Conservation (phyloP, 352 stramenopile genomes). For the Phytophthora pseudosyringae region DNA sequence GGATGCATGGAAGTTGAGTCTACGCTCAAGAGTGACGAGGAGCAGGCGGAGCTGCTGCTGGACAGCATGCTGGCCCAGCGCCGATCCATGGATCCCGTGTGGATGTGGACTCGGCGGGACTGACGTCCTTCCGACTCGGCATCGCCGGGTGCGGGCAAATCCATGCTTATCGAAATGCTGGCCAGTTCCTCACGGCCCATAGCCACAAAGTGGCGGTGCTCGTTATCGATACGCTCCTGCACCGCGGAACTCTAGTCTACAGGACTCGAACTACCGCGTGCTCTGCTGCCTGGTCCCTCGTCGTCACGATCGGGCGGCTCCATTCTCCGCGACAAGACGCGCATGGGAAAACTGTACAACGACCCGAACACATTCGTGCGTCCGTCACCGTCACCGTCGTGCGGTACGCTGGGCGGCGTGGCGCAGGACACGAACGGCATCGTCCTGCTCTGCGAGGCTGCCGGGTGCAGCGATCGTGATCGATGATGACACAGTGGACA, state of each 20-base stretch:
- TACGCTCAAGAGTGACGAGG: constrained; percentile 66
- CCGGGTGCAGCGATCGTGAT: constrained; percentile 97
- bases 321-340: constrained; percentile 98
- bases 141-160: constrained; percentile 97
- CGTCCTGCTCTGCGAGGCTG: constrained; percentile 94
- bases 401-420: constrained; percentile 81
- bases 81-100: constrained; percentile 42
- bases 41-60: constrained; percentile 89
- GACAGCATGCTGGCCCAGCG: constrained; percentile 79
- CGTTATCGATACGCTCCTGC: constrained; percentile 74
- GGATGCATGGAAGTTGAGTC: constrained; percentile 70
- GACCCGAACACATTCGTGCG: constrained; percentile 93
- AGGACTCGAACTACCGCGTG: constrained; percentile 1
- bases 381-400: constrained; percentile 91
- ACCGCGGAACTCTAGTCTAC: background rate
- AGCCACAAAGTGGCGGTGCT: constrained; percentile 94
- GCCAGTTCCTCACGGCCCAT: constrained; percentile 83
- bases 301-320: constrained; percentile 94
- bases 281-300: constrained; percentile 88
- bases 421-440: constrained; percentile 91
- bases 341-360: constrained; percentile 95
- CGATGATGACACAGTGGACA: constrained; percentile 96
- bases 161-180: constrained; percentile 97
- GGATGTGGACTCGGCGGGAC: constrained; percentile 24
- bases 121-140: constrained; percentile 86